A percentile compares a stretch with the other conserved stretches of the same genome.
phyloP scores from a whole-genome alignment of 1,139 yeast species.

The Candida sojae region DNA sequence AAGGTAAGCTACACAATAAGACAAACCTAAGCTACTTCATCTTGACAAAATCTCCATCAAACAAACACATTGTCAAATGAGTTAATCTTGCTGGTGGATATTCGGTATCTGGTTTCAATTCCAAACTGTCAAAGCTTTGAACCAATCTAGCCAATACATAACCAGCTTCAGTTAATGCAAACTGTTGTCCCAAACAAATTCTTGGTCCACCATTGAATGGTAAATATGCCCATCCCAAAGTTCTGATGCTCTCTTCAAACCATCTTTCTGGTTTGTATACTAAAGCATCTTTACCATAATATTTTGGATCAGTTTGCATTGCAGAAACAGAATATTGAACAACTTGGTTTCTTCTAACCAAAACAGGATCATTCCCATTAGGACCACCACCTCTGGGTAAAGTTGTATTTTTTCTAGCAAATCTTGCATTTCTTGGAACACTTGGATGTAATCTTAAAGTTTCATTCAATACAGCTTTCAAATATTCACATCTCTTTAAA shows the following conservation, averaged over 20 bases:
- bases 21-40: not conserved
- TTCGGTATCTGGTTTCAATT: slow-evolving; percentile 3
- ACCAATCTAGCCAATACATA: slow-evolving; percentile 25
- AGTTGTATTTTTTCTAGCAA: slow-evolving; percentile 44
- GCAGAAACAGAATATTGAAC: slow-evolving; percentile 34
- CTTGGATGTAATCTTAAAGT: slow-evolving; percentile 52
- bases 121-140: slow-evolving; percentile 19
- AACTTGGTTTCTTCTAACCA: slow-evolving; percentile 39
- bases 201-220: slow-evolving; percentile 48
- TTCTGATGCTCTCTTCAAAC: slow-evolving; percentile 22
- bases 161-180: slow-evolving; percentile 46
- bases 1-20: too few species aligned
- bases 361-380: slow-evolving; percentile 40
- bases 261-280: slow-evolving; percentile 52
- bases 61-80: slow-evolving; percentile 37
- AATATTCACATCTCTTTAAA: slow-evolving; percentile 46
- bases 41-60: slow-evolving; percentile 23
- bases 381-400: slow-evolving; percentile 57
- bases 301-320: slow-evolving; percentile 37
- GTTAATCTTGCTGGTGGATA: slow-evolving; percentile 35
- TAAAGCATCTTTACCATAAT: slow-evolving; percentile 47
- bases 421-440: slow-evolving; percentile 50
- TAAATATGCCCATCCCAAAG: slow-evolving; percentile 40
- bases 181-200: slow-evolving; percentile 46
- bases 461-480: slow-evolving; percentile 50